These are phyloP conservation scores for Monilinia laxa DNA, from an alignment of 2,329 filamentous ascomycete species.

Conservation along the genomic window DNA sequence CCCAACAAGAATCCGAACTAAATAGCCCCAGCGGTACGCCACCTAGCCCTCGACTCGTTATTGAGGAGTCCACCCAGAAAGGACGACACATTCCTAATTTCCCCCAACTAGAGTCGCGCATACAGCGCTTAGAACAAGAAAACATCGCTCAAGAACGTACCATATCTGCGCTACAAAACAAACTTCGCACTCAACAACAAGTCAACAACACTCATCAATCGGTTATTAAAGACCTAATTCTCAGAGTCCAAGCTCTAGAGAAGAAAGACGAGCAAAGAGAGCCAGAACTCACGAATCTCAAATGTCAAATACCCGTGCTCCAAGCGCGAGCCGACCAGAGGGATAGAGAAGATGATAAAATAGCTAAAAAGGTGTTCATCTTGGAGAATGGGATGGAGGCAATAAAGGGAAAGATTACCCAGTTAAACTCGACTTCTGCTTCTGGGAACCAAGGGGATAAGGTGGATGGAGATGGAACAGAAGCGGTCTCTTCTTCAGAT, in stretches of 20 bases:
- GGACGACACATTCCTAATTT: neutral
- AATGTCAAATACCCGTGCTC: neutral
- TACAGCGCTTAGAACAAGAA: constrained; percentile 9
- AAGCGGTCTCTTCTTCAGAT: neutral
- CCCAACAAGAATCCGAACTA: neutral
- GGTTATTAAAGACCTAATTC: constrained; percentile 14
- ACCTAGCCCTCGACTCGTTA: neutral
- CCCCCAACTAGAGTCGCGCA: constrained; percentile 2
- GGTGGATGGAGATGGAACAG: neutral
- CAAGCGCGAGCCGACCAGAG: neutral
- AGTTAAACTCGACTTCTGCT: neutral
- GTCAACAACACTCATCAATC: constrained; percentile 18
- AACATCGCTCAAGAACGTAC: constrained; percentile 13
- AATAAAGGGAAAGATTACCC: neutral
- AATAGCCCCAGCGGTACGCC: constrained; percentile 2
- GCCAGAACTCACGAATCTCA: neutral
- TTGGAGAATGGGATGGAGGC: neutral
- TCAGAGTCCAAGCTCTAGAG: constrained; percentile 12
- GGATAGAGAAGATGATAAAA: too few relatives aligned
- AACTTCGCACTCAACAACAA: constrained; percentile 20
- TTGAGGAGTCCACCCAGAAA: neutral
- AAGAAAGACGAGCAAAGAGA: constrained; percentile 1
- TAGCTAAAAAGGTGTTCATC: neutral
- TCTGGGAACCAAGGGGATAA: neutral
- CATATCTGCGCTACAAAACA: neutral